Conservation (phyloP, 495 filamentous ascomycete genomes). For the Penicillium canescens region DNA sequence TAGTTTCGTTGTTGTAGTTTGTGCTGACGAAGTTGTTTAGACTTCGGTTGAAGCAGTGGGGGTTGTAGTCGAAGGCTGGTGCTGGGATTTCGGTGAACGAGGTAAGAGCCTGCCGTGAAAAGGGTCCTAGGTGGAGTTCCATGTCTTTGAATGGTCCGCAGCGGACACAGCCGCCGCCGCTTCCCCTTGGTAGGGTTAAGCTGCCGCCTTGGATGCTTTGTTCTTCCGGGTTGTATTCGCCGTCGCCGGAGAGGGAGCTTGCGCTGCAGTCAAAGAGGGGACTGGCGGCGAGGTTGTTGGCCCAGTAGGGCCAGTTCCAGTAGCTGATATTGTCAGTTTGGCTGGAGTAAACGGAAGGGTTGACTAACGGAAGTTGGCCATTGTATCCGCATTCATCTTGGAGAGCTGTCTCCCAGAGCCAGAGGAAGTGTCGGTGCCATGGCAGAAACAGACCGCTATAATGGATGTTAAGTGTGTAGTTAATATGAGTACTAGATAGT, state of each 20-base stretch:
- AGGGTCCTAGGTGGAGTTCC: slow-evolving; percentile 51
- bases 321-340: slow-evolving; percentile 33
- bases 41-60: slow-evolving; percentile 66
- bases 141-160: slow-evolving; percentile 57
- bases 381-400: slow-evolving; percentile 67
- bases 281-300: slow-evolving; percentile 32
- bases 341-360: not conserved
- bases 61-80: slow-evolving; percentile 47
- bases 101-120: slow-evolving; percentile 24
- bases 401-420: slow-evolving; percentile 62
- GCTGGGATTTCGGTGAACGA: slow-evolving; percentile 21
- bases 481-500: slow-evolving; percentile 46
- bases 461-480: slow-evolving; percentile 43
- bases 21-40: slow-evolving; percentile 39
- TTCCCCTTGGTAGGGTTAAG: slow-evolving; percentile 40
- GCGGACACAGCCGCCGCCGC: slow-evolving; percentile 64
- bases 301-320: slow-evolving; percentile 51
- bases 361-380: slow-evolving; percentile 43
- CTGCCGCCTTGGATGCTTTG: slow-evolving; percentile 14
- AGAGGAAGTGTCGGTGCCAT: slow-evolving; percentile 68
- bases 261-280: slow-evolving; percentile 49
- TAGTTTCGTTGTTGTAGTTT: slow-evolving; percentile 20
- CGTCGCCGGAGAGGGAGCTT: slow-evolving; percentile 49
- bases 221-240: slow-evolving; percentile 37
- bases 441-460: slow-evolving; percentile 52